Conservation (phyloP, 2,329 filamentous ascomycete genomes). For the Elsinoe necatrix region DNA sequence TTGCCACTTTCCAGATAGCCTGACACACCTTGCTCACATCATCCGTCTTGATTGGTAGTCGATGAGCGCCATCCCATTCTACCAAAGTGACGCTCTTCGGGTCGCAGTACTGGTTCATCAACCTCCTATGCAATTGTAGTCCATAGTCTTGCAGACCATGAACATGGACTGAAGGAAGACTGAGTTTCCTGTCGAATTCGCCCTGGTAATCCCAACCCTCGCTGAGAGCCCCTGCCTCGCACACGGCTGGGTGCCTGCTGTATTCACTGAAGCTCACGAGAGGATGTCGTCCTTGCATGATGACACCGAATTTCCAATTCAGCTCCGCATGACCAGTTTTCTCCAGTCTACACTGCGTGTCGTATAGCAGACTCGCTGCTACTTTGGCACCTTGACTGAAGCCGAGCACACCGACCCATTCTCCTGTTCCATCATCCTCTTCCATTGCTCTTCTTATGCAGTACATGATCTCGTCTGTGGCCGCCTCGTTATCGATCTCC, state of each 20-base stretch:
- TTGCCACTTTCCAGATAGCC: slow-evolving; percentile 45
- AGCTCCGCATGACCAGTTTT: slow-evolving; percentile 31
- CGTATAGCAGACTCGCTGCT: slow-evolving; percentile 38
- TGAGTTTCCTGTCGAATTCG: slow-evolving; percentile 41
- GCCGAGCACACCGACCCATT: slow-evolving; percentile 44
- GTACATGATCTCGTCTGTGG: slow-evolving; percentile 41
- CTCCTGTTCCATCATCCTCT: slow-evolving; percentile 36
- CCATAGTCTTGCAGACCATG: slow-evolving; percentile 56
- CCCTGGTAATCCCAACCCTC: slow-evolving; percentile 39
- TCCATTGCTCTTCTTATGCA: slow-evolving; percentile 38
- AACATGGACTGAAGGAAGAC: slow-evolving; percentile 57
- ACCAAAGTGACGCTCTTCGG: slow-evolving; percentile 47
- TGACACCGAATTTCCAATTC: slow-evolving; percentile 52
- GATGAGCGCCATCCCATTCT: slow-evolving; percentile 66
- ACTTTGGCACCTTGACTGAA: slow-evolving; percentile 45
- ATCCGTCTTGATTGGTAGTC: slow-evolving; percentile 58
- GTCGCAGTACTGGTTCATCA: slow-evolving; percentile 53
- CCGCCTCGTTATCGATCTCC: slow-evolving; percentile 43
- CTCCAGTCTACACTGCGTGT: slow-evolving; percentile 50
- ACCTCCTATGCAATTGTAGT: slow-evolving; percentile 48
- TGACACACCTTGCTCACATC: slow-evolving; percentile 54
- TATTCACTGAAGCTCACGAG: slow-evolving; percentile 45
- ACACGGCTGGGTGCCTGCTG: slow-evolving; percentile 31
- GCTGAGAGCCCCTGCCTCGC: slow-evolving; percentile 35
- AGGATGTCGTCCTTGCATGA: slow-evolving; percentile 55